A percentile compares a stretch with the other conserved stretches of the same genome.
phyloP scores from a whole-genome alignment of 1,139 yeast genomes.

The Arxiozyma slooffiae region DNA sequence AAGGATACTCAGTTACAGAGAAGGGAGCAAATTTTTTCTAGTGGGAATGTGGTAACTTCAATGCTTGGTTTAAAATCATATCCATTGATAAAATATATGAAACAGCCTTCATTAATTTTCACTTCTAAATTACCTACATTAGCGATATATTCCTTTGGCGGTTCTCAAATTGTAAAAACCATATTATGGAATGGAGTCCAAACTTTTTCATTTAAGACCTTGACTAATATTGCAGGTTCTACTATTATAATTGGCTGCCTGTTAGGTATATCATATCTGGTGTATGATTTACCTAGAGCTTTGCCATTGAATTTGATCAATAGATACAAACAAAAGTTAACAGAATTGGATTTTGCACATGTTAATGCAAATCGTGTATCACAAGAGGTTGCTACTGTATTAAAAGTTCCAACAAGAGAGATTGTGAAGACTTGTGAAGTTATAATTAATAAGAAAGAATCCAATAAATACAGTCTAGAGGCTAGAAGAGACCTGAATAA shows the following conservation, averaged over 20 bases:
- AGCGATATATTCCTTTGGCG: slow-evolving; percentile 30
- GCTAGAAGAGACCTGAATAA: slow-evolving; percentile 46
- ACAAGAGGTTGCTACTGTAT: slow-evolving; percentile 71
- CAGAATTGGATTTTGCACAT: slow-evolving; percentile 65
- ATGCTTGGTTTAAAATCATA: slow-evolving; percentile 19
- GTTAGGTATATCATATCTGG: slow-evolving; percentile 54
- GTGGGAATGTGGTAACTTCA: not conserved
- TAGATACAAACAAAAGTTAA: slow-evolving; percentile 55
- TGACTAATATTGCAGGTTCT: slow-evolving; percentile 30
- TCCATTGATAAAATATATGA: slow-evolving; percentile 24
- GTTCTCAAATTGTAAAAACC: slow-evolving; percentile 29
- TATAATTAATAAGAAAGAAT: slow-evolving; percentile 21
- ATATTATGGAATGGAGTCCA: slow-evolving; percentile 29
- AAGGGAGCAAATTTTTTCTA: not conserved
- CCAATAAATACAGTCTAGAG: slow-evolving; percentile 24
- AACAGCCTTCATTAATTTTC: slow-evolving; percentile 28
- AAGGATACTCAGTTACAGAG: not conserved
- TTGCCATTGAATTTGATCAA: slow-evolving; percentile 73
- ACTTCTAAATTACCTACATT: slow-evolving; percentile 30
- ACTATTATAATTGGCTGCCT: slow-evolving; percentile 44
- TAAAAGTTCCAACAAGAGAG: slow-evolving; percentile 75
- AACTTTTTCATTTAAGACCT: slow-evolving; percentile 29
- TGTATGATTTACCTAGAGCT: slow-evolving; percentile 80
- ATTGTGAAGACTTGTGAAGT: slow-evolving; percentile 65
- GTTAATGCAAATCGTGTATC: slow-evolving; percentile 68